A percentile compares a stretch with the other conserved stretches of the same genome.
phyloP scores from a whole-genome alignment of 2,329 filamentous ascomycete species.

The Atkinsonella hypoxylon region DNA sequence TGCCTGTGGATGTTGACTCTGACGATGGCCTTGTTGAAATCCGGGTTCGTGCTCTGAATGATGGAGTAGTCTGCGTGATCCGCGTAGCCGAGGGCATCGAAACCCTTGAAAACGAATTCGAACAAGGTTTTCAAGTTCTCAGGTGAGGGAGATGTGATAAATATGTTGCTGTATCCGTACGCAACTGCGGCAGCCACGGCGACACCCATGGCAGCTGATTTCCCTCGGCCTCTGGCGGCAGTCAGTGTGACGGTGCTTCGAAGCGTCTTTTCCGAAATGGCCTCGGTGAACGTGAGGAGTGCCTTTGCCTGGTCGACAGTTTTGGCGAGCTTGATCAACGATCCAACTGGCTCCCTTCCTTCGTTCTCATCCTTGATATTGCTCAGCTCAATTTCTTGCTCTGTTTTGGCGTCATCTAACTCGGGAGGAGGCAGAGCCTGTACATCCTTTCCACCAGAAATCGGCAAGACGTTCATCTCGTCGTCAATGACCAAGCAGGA shows the following conservation, averaged over 20 bases:
- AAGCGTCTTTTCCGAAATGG: constrained; percentile 90
- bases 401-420: constrained; percentile 59
- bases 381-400: constrained; percentile 64
- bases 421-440: constrained; percentile 68
- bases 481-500: constrained; percentile 94
- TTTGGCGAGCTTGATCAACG: constrained; percentile 70
- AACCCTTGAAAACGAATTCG: constrained; percentile 96
- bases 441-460: constrained; percentile 88
- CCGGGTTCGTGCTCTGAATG: constrained; percentile 93
- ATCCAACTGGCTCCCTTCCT: constrained; percentile 77
- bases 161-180: constrained; percentile 97
- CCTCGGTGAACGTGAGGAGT: constrained; percentile 90
- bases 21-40: constrained; percentile 98
- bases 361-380: constrained; percentile 77
- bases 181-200: constrained; percentile 89
- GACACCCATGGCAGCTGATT: constrained; percentile 90
- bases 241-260: constrained; percentile 89
- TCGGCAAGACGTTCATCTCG: constrained; percentile 92
- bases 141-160: constrained; percentile 93
- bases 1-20: constrained; percentile 90
- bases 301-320: constrained; percentile 96
- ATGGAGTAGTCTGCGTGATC: constrained; percentile 97
- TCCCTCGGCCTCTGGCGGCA: constrained; percentile 86
- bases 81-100: constrained; percentile 84
- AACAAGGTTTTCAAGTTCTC: constrained; percentile 98